Percentiles rank a stretch among this genome's conserved stretches.
Conservation (phyloP, 805 yeast genomes). For the Teunomyces barrocoloradensis region DNA sequence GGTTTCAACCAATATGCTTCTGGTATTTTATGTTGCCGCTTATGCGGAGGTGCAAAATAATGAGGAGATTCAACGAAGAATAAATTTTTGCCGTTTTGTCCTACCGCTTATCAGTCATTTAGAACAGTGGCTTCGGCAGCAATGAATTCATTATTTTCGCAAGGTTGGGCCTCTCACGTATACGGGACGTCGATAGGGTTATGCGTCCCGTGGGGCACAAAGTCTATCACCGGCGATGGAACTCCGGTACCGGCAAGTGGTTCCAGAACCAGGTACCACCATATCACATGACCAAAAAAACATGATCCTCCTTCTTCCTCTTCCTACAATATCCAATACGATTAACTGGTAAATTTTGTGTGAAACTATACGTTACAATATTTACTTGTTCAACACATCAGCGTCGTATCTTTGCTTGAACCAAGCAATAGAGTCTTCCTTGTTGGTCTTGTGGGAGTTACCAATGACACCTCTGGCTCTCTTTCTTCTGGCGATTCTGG, state of each 20-base stretch:
- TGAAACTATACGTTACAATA: constrained; percentile 6
- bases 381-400: constrained; percentile 83
- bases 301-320: background rate
- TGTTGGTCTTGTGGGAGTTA: constrained; percentile 85
- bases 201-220: no score
- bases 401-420: constrained; percentile 99
- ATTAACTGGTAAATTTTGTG: background rate
- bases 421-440: constrained; percentile 96
- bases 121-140: no score
- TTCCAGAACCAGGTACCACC: background rate
- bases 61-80: no score
- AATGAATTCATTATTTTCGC: no score
- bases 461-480: constrained; percentile 87
- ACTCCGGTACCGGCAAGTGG: background rate
- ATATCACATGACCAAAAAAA: background rate
- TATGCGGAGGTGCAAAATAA: no score
- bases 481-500: constrained; percentile 98
- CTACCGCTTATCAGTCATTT: no score
- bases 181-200: no score
- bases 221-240: background rate
- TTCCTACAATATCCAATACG: background rate
- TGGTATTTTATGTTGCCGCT: no score
- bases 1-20: no score
- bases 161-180: no score
- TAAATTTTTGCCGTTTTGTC: no score